Conservation (phyloP, 768 basidiomycete genomes). For the Russula dissimulans region DNA sequence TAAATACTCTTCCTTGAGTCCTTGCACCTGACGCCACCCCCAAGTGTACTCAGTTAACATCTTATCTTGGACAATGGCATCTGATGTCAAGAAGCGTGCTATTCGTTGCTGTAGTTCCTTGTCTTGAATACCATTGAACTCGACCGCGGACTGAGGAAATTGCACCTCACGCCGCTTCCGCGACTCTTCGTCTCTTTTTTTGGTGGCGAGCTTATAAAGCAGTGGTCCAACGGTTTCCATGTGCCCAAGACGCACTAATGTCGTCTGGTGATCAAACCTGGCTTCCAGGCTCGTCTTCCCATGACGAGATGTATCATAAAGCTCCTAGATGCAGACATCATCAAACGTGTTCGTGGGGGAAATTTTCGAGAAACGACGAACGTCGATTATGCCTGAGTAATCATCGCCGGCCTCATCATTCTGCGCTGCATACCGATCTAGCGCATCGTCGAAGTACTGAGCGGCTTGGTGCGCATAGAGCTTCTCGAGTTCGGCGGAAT, state of each 20-base stretch:
- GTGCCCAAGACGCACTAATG: conserved; percentile 9
- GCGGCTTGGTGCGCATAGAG: conserved; percentile 26
- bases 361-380: background rate
- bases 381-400: conserved; percentile 1
- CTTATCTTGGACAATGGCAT: conserved; percentile 13
- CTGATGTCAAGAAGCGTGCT: conserved; percentile 16
- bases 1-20: conserved; percentile 10
- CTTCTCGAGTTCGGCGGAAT: conserved; percentile 26
- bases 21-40: conserved; percentile 10
- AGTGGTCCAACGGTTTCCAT: conserved; percentile 8
- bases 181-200: conserved; percentile 10
- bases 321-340: background rate
- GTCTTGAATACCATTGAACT: conserved; percentile 13
- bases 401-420: conserved; percentile 11
- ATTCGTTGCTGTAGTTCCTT: conserved; percentile 16
- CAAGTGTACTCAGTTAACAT: conserved; percentile 13
- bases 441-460: conserved; percentile 28
- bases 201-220: background rate
- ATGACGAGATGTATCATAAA: conserved; percentile 1
- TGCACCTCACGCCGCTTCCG: conserved; percentile 14
- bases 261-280: conserved; percentile 9
- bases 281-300: conserved; percentile 3
- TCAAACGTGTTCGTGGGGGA: background rate
- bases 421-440: conserved; percentile 21
- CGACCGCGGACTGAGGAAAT: conserved; percentile 13